Evolutionary conservation across 2,329 filamentous ascomycete species (phyloP).

Genomic region (Aspergillus phoenicis): DNA sequence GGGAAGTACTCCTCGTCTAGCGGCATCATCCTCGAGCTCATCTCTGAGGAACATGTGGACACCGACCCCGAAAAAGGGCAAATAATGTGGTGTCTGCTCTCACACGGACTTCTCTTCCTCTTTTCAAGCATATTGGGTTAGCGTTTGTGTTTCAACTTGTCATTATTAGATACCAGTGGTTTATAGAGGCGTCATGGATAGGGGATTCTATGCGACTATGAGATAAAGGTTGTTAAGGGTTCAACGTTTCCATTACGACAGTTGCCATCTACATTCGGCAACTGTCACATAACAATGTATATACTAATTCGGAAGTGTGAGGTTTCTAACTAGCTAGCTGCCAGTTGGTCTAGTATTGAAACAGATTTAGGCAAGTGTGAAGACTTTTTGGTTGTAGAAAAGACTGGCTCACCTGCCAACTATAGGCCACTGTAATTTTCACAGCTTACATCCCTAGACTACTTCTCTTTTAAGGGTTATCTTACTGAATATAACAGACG

Average conservation of each 20-base stretch:
- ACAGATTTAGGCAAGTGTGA: too few species aligned
- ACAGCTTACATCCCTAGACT: too few species aligned
- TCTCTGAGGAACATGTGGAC: constrained; percentile 44
- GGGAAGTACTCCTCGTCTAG: constrained; percentile 38
- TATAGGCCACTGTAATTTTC: too few species aligned
- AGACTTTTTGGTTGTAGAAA: too few species aligned
- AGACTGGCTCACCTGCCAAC: too few species aligned
- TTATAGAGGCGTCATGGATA: not conserved
- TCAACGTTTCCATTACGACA: not conserved
- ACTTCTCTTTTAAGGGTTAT: too few species aligned
- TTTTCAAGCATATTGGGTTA: not conserved
- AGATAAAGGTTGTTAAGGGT: not conserved
- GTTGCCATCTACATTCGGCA: not conserved
- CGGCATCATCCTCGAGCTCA: constrained; percentile 14
- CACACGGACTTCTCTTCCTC: not conserved
- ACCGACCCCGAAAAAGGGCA: constrained; percentile 35
- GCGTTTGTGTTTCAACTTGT: not conserved
- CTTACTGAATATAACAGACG: too few species aligned
- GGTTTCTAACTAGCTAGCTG: too few species aligned
- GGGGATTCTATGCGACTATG: not conserved
- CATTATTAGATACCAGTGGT: constrained; percentile 3
- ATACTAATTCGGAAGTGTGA: too few species aligned
- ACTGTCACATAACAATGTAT: too few species aligned
- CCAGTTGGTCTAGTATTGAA: too few species aligned
- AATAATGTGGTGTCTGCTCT: constrained; percentile 16